Conservation (phyloP, 192 early-diverging fungal genomes). For the Backusella sp. region DNA sequence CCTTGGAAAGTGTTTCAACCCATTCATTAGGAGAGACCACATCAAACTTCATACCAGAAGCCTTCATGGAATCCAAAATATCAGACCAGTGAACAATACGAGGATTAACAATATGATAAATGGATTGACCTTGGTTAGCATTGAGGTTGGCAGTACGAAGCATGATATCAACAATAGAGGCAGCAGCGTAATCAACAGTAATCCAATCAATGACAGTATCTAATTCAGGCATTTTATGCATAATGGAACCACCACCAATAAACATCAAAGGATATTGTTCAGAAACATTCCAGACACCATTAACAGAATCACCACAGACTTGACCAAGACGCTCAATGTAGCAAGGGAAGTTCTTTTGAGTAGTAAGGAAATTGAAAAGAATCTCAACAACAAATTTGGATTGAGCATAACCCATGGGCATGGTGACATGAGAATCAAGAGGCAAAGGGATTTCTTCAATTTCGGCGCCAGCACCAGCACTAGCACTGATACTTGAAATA, state of each 20-base stretch:
- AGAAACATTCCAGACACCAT: conserved; percentile 33
- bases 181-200: conserved; percentile 27
- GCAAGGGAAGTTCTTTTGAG: conserved; percentile 22
- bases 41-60: conserved; percentile 23
- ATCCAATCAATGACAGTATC: conserved; percentile 33
- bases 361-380: conserved; percentile 19
- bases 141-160: not conserved
- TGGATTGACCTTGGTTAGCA: not conserved
- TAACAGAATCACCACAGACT: conserved; percentile 25
- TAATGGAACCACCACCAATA: conserved; percentile 21
- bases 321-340: conserved; percentile 36
- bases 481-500: conserved; percentile 31
- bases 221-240: conserved; percentile 30
- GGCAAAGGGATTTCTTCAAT: conserved; percentile 25
- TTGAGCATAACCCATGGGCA: conserved; percentile 36
- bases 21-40: conserved; percentile 17
- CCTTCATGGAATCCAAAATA: conserved; percentile 14
- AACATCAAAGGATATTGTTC: conserved; percentile 32
- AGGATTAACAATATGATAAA: conserved; percentile 34
- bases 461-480: not conserved
- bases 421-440: conserved; percentile 17
- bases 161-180: conserved; percentile 27
- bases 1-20: conserved; percentile 18
- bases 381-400: conserved; percentile 34
- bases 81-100: conserved; percentile 17